Evolutionary conservation across 1,284 basidiomycete species (phyloP), one percentile per base, ranked within the genome.

Genomic region (Tilletia caries): DNA sequence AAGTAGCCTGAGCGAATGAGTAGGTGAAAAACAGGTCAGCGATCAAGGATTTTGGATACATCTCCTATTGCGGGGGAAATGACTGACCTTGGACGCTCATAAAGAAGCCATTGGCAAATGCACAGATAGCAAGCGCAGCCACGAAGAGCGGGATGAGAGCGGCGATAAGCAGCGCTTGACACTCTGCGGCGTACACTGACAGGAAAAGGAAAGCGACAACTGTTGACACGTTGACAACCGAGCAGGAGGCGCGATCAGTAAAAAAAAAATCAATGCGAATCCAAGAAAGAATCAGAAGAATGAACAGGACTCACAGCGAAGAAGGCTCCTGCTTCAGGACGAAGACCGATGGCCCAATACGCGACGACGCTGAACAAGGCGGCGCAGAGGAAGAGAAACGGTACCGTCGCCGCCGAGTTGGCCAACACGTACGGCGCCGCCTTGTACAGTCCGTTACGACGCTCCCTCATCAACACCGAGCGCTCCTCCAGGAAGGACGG

Each of bases 101-200:
- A 88, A 88, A 89, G 71, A 89, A 87, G 0, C 89, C 89, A 75
- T 89, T 89, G 46, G 87, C 71, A 76, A 89, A 89, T 1, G 86
- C 84, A 23, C 85, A 82, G 2, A 89, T 84, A 0, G 89, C 88
- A 2, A 90, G 84, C 0, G 89, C 86, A 0, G 88, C 88, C 44
- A 89, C 87, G 71, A 89, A 89, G 66, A 88, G 86, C 0, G 89
- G 89, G 0, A 89, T 69, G 13, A 86, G 64, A 0, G 87, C 85
- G 0, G 88, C 86, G 62, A 90, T 81, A 25, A 89, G 79, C 25
- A 88, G 78, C 8, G 85, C 84, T 74, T 89, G 88, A 29, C 85
- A 86, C 76, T 89, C 89, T 1, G 89, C 89, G 0, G 86, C 86
- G 44, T 87, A 81, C 12, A 90, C 85, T 0, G 86, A 87, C 27